Evolutionary conservation across 1,139 yeast species (phyloP).

Genomic region (Taphrina deformans): DNA sequence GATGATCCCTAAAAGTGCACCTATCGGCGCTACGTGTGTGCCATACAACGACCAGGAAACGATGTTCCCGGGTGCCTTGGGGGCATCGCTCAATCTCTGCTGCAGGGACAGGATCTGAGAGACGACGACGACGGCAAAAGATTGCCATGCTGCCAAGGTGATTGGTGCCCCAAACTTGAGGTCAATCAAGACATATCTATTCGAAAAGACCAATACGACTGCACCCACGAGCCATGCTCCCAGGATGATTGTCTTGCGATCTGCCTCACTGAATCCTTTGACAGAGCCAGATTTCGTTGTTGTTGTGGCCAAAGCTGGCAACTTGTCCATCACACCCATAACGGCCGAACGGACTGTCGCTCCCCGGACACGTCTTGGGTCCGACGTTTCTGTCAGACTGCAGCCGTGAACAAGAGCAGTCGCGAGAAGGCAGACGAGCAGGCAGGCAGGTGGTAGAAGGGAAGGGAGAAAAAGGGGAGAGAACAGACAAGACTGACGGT

Average conservation of each 20-base stretch:
- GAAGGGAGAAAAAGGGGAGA: background rate
- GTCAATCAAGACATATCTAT: conserved; percentile 12
- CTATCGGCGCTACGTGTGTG: conserved; percentile 12
- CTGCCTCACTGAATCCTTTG: background rate
- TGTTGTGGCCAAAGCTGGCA: background rate
- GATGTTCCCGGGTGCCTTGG: background rate
- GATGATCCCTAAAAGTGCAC: background rate
- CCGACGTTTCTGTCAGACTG: no score
- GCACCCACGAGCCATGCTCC: conserved; percentile 30
- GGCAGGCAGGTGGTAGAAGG: background rate
- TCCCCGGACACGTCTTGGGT: no score
- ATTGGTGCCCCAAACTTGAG: background rate
- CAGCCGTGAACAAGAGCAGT: no score
- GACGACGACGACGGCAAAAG: conserved; percentile 1
- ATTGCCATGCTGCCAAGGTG: conserved; percentile 8
- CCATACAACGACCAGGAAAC: background rate
- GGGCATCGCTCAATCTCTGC: background rate
- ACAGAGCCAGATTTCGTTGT: background rate
- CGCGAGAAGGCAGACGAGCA: no score
- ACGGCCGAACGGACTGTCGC: background rate
- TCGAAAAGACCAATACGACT: conserved; percentile 15
- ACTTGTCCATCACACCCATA: conserved; percentile 2
- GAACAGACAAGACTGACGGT: background rate
- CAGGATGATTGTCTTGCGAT: conserved; percentile 12
- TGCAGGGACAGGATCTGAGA: conserved; percentile 5